Base-by-base conservation (phyloP, 2,329 filamentous ascomycete species). In the Cladophialophora yegresii region DNA sequence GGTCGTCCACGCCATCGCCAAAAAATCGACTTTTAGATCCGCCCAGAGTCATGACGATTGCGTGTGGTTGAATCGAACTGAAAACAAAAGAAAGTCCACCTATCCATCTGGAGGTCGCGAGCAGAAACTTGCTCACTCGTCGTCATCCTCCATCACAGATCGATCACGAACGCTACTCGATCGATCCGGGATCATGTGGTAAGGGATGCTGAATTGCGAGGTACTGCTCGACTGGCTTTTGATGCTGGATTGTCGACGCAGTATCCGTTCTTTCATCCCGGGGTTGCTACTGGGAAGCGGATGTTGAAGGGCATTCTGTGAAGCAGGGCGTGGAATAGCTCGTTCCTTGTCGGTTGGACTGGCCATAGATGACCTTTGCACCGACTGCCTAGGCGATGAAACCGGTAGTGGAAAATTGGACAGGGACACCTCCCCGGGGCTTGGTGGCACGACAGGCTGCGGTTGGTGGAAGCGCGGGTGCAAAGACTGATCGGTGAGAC, bases 141-240 rank as follows among this genome's bases (percentile, higher is more conserved):
- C 45, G 32, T 51, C 57, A 13, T 64, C 62, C 45, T 68, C 67
- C 66, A 51, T 62, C 9, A 67, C 63, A 9, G 58, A 61, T 50
- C 54, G 54, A 40, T 70, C 68, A 7, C 68, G 64, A 57, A 60
- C 60, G 49, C 68, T 70, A 54, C 68, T 70, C 22, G 66, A 66
- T 4, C 68, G 67, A 58, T 69, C 68, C 2, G 68, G 68, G 53
- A 70, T 67, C 68, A 69, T 63, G 54, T 70, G 68, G 40, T 51
- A 61, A 20, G 68, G 68, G 54, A 70, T 70, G 61, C 68, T 70
- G 54, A 67, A 69, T 32, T 49, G 58, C 9, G 67, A 69, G 30
- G 57, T 36, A 51, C 58, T 67, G 54, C 64, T 67, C 5, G 64
- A 49, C 58, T 69, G 62, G 22, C 66, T 68, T 30, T 53, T 54